A percentile compares a stretch with the other conserved stretches of the same genome.
phyloP scores from a whole-genome alignment of 257 asterid species.

The Phtheirospermum japonicum region DNA sequence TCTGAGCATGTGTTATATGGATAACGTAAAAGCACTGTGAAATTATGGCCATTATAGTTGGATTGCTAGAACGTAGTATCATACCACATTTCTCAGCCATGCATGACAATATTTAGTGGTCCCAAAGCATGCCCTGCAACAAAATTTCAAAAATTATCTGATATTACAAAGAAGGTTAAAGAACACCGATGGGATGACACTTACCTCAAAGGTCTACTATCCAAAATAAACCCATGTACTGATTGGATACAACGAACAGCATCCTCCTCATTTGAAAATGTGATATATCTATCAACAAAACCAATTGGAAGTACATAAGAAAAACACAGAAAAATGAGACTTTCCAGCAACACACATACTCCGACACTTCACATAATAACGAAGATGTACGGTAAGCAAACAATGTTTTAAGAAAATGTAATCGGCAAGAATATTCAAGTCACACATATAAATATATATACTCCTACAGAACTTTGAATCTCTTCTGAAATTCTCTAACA shows the following conservation, averaged over 20 bases:
- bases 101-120: constrained; percentile 93
- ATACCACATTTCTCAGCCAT: constrained; percentile 86
- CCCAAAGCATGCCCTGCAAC: constrained; percentile 88
- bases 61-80: background rate
- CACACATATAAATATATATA: background rate
- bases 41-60: constrained; percentile 20
- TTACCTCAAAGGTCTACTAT: constrained; percentile 72
- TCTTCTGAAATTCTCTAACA: constrained; percentile 1
- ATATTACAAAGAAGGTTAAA: background rate
- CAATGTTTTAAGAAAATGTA: background rate
- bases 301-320: background rate
- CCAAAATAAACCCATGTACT: constrained; percentile 87
- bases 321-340: constrained; percentile 10
- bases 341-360: background rate
- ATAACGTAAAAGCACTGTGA: background rate
- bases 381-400: background rate
- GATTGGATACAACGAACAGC: constrained; percentile 93
- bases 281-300: constrained; percentile 60
- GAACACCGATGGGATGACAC: constrained; percentile 24
- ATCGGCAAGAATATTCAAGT: constrained; percentile 11
- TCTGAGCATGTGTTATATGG: background rate
- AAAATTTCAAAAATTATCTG: constrained; percentile 23
- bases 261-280: constrained; percentile 89
- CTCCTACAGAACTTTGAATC: background rate
- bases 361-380: background rate